Evolutionary conservation across 768 basidiomycete genomes (phyloP), one percentile per base, ranked within the genome.

Genomic region (Macrolepiota dolichaula): DNA sequence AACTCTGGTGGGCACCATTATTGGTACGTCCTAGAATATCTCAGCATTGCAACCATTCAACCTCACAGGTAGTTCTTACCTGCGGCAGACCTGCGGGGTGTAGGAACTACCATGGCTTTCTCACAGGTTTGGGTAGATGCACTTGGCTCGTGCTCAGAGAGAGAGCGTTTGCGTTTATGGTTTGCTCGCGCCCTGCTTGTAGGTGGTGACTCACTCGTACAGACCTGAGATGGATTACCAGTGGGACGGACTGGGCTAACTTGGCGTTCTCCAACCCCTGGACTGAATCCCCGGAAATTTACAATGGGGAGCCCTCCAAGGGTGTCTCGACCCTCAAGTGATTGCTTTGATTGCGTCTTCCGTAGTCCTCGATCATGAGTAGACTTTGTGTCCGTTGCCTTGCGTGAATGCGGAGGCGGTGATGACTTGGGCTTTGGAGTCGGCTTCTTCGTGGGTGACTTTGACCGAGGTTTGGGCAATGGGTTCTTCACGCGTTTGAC

Each of bases 151-250:
- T 49, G 24, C 19, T 47, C 44, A 49, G 59, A 49, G 19, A 52
- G 55, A 25, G 59, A 54, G 29, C 59, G 52, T 19, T 49, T 61
- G 19, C 59, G 59, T 22, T 61, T 61, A 12, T 54, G 42, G 27
- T 25, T 47, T 27, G 22, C 15, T n/a, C 15, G 42, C 40, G 40
- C 29, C 22, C 47, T n/a, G 9, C 37, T 59, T 24, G n/a, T 25
- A 2, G 49, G 37, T 25, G 49, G 37, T 13, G 50, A 27, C 4
- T 25, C 25, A 19, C 38, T 25, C 4, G 50, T 19, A 12, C 19
- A 37, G 38, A 12, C 27, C 6, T n/a, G 25, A 6, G 24, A 4
- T 25, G 50, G 24, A 40, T n/a, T 38, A 7, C 6, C 22, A 29
- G 29, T 22, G 29, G 35, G 7, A 38, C 1, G 37, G 4, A 12